These are phyloP conservation scores for Pistacia integerrima DNA, from an alignment of 345 rosid genomes.

Conservation along the genomic window DNA sequence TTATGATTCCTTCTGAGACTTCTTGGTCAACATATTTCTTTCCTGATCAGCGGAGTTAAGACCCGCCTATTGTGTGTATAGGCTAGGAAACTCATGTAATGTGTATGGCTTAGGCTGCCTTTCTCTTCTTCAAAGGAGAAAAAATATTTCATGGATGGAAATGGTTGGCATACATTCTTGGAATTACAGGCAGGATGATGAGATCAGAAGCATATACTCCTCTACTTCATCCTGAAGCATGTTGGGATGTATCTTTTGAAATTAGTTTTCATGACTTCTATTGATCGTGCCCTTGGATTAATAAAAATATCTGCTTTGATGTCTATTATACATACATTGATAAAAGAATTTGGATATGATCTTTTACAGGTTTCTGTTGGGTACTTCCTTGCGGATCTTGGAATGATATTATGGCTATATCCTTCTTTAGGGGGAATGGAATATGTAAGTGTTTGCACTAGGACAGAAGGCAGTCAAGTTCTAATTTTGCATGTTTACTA, in stretches of 20 bases:
- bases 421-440: conserved; percentile 89
- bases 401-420: conserved; percentile 77
- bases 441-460: conserved; percentile 57
- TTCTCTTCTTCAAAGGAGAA: background rate
- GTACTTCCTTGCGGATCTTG: conserved; percentile 79
- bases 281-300: conserved; percentile 1
- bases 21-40: background rate
- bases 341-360: background rate
- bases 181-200: no score
- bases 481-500: conserved; percentile 1
- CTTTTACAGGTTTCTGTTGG: conserved; percentile 80
- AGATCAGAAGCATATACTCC: no score
- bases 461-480: background rate
- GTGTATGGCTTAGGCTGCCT: conserved; percentile 11
- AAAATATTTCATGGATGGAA: no score
- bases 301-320: background rate
- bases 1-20: background rate
- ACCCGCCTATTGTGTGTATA: background rate
- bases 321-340: background rate
- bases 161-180: no score
- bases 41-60: background rate
- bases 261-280: conserved; percentile 4
- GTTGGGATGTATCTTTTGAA: no score
- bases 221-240: no score
- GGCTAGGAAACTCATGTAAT: background rate